Evolutionary conservation across 306 rosid species (phyloP).

Genomic region (Prunus dulcis): DNA sequence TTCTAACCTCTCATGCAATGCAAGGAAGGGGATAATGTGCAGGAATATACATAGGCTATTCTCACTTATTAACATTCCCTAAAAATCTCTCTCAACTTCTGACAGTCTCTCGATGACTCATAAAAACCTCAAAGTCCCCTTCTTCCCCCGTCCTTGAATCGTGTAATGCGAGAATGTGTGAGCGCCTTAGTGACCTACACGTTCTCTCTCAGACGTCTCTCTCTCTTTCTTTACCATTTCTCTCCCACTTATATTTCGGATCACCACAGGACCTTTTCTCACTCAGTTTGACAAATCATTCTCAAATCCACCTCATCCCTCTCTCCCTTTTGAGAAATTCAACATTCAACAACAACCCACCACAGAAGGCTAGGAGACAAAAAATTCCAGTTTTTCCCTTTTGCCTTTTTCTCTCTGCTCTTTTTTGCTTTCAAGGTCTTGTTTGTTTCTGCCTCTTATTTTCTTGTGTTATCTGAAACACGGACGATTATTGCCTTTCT

Average conservation of each 20-base stretch:
- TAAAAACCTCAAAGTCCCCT: no score
- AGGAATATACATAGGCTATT: background rate
- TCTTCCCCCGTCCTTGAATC: background rate
- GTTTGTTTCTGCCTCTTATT: constrained; percentile 9
- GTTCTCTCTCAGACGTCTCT: constrained; percentile 4
- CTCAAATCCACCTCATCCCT: background rate
- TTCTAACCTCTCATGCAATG: background rate
- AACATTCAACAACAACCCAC: constrained; percentile 32
- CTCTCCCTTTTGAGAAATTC: constrained; percentile 24
- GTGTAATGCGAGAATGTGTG: background rate
- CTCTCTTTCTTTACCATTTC: background rate
- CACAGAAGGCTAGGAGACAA: constrained; percentile 32
- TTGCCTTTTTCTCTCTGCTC: background rate
- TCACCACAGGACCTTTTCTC: constrained; percentile 50
- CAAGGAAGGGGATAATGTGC: background rate
- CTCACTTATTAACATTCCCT: background rate
- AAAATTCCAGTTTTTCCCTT: constrained; percentile 12
- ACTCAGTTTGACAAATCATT: background rate
- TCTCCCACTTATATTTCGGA: constrained; percentile 45
- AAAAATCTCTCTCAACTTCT: background rate
- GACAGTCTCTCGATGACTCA: no score
- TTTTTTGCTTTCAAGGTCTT: background rate
- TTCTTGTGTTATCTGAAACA: constrained; percentile 22
- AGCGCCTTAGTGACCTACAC: constrained; percentile 22
- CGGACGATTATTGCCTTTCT: background rate